Evolutionary conservation across 2,329 filamentous ascomycete species (phyloP).

Genomic region (Dactylonectria estremocensis): DNA sequence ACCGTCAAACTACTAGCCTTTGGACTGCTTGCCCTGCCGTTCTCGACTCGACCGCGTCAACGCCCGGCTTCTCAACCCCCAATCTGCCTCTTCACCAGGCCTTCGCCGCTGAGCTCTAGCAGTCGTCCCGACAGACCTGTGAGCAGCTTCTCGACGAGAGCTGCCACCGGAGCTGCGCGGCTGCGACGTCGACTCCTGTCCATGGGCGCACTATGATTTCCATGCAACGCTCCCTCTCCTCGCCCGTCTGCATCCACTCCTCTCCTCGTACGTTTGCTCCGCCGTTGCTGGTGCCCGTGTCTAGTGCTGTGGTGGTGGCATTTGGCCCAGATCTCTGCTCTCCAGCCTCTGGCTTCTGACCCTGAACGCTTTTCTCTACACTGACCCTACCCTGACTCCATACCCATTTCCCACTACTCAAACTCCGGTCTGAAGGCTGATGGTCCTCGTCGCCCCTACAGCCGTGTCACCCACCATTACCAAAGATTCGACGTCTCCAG

Average conservation of each 20-base stretch:
- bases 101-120: constrained; percentile 15
- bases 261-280: constrained; percentile 70
- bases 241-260: constrained; percentile 71
- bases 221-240: constrained; percentile 75
- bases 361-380: constrained; percentile 18
- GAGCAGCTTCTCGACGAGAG: constrained; percentile 47
- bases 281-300: constrained; percentile 28
- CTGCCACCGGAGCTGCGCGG: constrained; percentile 55
- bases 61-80: constrained; percentile 20
- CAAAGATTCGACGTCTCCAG: constrained; percentile 66
- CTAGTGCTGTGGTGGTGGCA: constrained; percentile 14
- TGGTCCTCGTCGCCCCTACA: constrained; percentile 43
- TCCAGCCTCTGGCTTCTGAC: constrained; percentile 10
- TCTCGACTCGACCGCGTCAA: constrained; percentile 2
- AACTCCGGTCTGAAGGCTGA: constrained; percentile 53
- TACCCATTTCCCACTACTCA: constrained; percentile 12
- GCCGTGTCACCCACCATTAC: constrained; percentile 53
- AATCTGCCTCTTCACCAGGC: constrained; percentile 5
- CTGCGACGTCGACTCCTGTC: constrained; percentile 49
- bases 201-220: constrained; percentile 71
- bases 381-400: constrained; percentile 26
- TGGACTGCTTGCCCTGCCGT: neutral
- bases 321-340: constrained; percentile 5
- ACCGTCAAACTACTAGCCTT: neutral
- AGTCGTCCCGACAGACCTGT: constrained; percentile 39